phyloP scores from a whole-genome alignment of 495 filamentous ascomycete genomes.

The Bathelium albidoporum region DNA sequence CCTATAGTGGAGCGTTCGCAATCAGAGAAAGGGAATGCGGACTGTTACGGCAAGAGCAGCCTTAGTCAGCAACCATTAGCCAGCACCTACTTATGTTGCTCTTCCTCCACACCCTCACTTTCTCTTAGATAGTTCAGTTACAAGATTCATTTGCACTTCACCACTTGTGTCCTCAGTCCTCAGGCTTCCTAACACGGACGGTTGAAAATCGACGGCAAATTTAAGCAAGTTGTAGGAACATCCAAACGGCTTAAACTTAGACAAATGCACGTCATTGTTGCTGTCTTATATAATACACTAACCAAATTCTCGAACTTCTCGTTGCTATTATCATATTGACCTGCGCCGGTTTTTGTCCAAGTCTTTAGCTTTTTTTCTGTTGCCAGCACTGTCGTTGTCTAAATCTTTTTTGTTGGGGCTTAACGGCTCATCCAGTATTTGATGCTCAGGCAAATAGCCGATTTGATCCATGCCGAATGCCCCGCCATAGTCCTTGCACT shows the following conservation, averaged over 20 bases:
- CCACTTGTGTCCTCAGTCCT: no score
- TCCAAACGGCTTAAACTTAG: background rate
- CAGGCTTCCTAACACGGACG: no score
- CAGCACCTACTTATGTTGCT: no score
- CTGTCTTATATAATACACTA: background rate
- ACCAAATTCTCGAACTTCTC: background rate
- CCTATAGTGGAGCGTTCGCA: background rate
- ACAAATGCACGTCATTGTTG: background rate
- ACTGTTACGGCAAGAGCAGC: no score
- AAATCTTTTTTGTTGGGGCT: background rate
- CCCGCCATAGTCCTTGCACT: background rate
- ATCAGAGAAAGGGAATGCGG: background rate
- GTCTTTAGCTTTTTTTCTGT: background rate
- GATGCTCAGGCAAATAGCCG: background rate
- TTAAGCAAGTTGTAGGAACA: background rate
- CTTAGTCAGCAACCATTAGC: no score
- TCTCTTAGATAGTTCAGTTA: no score
- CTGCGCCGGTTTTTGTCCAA: background rate
- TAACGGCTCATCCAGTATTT: background rate
- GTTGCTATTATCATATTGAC: background rate
- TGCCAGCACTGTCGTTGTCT: background rate
- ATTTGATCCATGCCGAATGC: background rate
- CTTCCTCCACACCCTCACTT: no score
- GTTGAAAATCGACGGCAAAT: background rate
- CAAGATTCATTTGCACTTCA: no score